Percentiles rank a stretch among this genome's conserved stretches.
phyloP scores from a whole-genome alignment of 164 flowering plant species.

The Berberis vulgaris region DNA sequence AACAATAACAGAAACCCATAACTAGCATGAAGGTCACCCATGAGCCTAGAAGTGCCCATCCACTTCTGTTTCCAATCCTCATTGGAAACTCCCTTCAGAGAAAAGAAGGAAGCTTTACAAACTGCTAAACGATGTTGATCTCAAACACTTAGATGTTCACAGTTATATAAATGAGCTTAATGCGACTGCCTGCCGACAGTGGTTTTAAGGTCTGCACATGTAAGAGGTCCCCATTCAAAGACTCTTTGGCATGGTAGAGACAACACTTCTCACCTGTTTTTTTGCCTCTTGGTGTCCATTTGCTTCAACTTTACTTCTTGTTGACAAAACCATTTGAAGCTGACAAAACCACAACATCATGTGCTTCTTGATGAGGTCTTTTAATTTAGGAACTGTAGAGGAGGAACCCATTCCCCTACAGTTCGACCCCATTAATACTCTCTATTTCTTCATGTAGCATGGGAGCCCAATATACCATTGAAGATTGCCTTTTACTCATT shows the following conservation, averaged over 20 bases:
- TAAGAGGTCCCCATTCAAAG: background rate
- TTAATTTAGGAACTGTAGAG: too few relatives aligned
- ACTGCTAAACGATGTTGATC: too few relatives aligned
- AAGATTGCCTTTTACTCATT: too few relatives aligned
- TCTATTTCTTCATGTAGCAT: too few relatives aligned
- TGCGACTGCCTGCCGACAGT: background rate
- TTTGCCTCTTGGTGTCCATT: background rate
- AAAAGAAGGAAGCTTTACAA: background rate
- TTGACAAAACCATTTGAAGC: too few relatives aligned
- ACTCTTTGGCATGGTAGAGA: background rate
- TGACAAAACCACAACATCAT: too few relatives aligned
- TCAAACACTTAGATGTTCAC: too few relatives aligned
- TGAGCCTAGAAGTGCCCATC: conserved; percentile 27
- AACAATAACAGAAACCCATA: conserved; percentile 27
- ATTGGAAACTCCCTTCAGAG: conserved; percentile 3
- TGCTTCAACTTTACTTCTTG: background rate
- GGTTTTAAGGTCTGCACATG: background rate
- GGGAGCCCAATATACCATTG: too few relatives aligned
- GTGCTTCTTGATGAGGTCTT: too few relatives aligned
- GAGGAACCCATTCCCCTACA: too few relatives aligned
- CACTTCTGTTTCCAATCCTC: conserved; percentile 2
- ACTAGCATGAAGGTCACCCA: conserved; percentile 26
- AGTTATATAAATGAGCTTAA: background rate
- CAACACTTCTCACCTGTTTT: background rate
- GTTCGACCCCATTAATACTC: too few relatives aligned